A percentile compares a stretch with the other conserved stretches of the same genome.
Conservation (phyloP, 2,329 filamentous ascomycete species). For the Karstenula rhodostoma region DNA sequence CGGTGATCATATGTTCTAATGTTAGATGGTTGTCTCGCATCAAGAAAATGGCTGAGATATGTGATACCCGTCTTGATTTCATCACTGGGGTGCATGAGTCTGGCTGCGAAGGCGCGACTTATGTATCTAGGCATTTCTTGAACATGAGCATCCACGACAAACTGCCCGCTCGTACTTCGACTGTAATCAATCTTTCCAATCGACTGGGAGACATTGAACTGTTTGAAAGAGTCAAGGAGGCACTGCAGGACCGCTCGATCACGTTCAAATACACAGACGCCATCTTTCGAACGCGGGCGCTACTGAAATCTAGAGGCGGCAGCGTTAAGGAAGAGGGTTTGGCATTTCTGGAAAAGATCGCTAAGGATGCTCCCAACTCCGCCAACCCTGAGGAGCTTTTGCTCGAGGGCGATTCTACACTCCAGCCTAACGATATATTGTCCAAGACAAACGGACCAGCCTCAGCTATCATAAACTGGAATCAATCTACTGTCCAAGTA, state of each 20-base stretch:
- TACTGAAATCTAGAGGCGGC: not conserved
- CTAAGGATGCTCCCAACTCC: not conserved
- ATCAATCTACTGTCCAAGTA: slow-evolving; percentile 8
- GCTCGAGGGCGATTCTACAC: not conserved
- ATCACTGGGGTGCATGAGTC: slow-evolving; percentile 14
- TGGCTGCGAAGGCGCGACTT: slow-evolving; percentile 4
- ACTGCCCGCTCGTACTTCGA: slow-evolving; percentile 11
- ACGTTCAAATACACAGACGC: slow-evolving; percentile 10
- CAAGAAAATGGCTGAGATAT: slow-evolving; percentile 6
- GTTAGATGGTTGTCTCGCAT: slow-evolving; percentile 16
- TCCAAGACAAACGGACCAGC: not conserved
- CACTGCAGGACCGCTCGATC: not conserved
- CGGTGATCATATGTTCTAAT: slow-evolving; percentile 17
- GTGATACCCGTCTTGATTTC: slow-evolving; percentile 11
- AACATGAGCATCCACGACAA: slow-evolving; percentile 13
- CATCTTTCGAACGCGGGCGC: slow-evolving; percentile 13
- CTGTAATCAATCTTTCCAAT: slow-evolving; percentile 18
- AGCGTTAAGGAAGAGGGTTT: not conserved
- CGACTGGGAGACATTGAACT: slow-evolving; percentile 15
- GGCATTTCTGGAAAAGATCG: not conserved
- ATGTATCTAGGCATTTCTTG: slow-evolving; percentile 13
- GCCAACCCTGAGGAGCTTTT: too few species aligned
- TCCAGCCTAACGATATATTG: slow-evolving; percentile 9
- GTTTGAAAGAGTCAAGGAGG: slow-evolving; percentile 11
- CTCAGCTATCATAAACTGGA: slow-evolving; percentile 20